A percentile compares a stretch with the other conserved stretches of the same genome.
phyloP scores from a whole-genome alignment of 2,329 filamentous ascomycete species.

The Cordyceps cateniannulata region DNA sequence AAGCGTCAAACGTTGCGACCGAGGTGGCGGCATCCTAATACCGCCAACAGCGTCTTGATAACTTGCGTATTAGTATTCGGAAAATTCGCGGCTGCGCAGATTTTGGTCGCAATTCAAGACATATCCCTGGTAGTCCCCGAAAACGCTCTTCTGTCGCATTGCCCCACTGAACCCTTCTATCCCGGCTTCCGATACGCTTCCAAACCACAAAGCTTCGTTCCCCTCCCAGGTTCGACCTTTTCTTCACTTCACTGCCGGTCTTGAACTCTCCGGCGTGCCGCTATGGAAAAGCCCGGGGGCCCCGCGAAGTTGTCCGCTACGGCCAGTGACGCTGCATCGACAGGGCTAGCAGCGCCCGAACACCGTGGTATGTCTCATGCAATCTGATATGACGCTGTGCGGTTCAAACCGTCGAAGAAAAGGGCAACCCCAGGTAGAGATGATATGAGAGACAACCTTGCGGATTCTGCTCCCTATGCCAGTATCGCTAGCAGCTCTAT shows the following conservation, averaged over 20 bases:
- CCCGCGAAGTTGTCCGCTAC: background rate
- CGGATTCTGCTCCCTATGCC: too few relatives aligned
- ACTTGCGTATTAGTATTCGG: background rate
- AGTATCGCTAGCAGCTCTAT: too few relatives aligned
- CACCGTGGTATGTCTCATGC: background rate
- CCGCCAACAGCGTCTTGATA: background rate
- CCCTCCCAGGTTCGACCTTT: background rate
- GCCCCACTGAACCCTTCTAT: background rate
- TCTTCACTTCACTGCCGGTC: background rate
- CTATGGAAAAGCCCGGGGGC: background rate
- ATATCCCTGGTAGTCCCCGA: background rate
- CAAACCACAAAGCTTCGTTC: background rate
- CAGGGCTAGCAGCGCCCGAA: background rate
- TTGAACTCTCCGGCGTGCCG: background rate
- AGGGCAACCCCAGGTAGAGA: background rate
- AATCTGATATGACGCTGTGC: too few relatives aligned
- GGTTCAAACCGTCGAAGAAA: too few relatives aligned
- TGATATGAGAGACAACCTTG: background rate
- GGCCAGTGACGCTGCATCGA: too few relatives aligned
- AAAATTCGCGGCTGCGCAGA: background rate
- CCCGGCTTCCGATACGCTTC: background rate
- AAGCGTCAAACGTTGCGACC: too few relatives aligned
- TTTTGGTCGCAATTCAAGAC: background rate
- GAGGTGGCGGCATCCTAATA: too few relatives aligned
- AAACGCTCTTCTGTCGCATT: background rate